Conservation (phyloP, 83 land plant genomes). For the Diphasiastrum complanatum region DNA sequence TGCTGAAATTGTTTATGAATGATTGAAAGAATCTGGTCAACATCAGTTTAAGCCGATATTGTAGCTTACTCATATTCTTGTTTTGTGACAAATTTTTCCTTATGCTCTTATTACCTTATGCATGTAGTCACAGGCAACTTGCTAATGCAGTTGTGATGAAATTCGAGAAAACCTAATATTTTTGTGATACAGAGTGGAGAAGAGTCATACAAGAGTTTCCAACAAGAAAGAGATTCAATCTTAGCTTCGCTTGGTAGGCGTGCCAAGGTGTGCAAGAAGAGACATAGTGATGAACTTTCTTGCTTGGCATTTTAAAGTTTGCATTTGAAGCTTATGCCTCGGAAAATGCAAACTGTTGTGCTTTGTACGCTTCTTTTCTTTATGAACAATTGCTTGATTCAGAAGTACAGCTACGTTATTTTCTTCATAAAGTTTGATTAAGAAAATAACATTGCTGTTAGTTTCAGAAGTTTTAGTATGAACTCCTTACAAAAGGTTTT, state of each 20-base stretch:
- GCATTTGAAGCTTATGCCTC: too few relatives aligned
- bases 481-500: too few relatives aligned
- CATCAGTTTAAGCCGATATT: too few relatives aligned
- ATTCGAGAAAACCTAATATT: background rate
- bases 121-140: background rate
- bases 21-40: background rate
- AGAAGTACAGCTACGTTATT: too few relatives aligned
- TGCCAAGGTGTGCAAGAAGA: constrained; percentile 55
- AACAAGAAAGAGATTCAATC: constrained; percentile 69
- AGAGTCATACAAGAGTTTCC: constrained; percentile 63
- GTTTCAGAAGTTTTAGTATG: too few relatives aligned
- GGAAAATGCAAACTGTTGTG: too few relatives aligned
- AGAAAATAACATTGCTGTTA: too few relatives aligned
- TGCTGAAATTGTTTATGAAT: background rate
- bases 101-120: constrained; percentile 6
- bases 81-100: constrained; percentile 4
- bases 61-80: background rate
- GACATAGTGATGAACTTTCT: background rate
- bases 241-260: constrained; percentile 82
- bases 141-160: background rate
- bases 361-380: too few relatives aligned
- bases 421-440: too few relatives aligned
- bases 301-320: too few relatives aligned
- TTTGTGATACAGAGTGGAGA: constrained; percentile 69
- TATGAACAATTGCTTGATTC: too few relatives aligned